Conservation (phyloP, 2,329 filamentous ascomycete species). For the Canariomyces notabilis region DNA sequence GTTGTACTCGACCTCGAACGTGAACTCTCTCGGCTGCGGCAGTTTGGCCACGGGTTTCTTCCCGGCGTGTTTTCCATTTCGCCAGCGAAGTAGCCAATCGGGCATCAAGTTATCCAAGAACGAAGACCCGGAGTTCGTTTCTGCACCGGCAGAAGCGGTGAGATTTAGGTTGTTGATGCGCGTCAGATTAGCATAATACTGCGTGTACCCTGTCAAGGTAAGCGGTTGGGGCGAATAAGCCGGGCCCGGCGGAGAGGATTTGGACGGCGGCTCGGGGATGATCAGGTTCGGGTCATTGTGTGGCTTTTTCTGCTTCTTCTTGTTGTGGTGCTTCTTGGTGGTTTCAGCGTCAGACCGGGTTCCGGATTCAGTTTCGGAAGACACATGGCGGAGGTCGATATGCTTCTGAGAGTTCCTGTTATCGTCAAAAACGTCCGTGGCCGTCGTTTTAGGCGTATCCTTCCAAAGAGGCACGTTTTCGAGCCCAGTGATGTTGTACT, state of each 20-base stretch:
- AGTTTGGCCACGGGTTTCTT: conserved; percentile 50
- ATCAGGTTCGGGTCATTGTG: conserved; percentile 56
- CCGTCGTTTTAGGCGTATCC: conserved; percentile 27
- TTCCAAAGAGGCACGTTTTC: conserved; percentile 50
- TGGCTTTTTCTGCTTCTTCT: conserved; percentile 38
- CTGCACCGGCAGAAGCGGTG: conserved; percentile 27
- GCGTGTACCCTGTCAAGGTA: conserved; percentile 73
- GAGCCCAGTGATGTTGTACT: conserved; percentile 85
- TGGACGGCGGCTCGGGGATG: conserved; percentile 67
- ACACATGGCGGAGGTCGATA: conserved; percentile 25
- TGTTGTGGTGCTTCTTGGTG: conserved; percentile 41
- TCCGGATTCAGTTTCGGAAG: conserved; percentile 16
- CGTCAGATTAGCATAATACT: conserved; percentile 94
- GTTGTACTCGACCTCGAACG: conserved; percentile 79
- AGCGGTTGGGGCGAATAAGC: conserved; percentile 84
- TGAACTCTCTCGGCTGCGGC: conserved; percentile 59
- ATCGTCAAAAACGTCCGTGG: conserved; percentile 7
- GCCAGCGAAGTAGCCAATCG: conserved; percentile 45
- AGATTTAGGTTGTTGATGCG: conserved; percentile 62
- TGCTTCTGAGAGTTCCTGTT: conserved; percentile 15
- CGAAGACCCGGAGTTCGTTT: conserved; percentile 1
- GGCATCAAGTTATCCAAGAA: neutral
- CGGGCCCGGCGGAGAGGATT: conserved; percentile 71
- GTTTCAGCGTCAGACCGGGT: conserved; percentile 27
- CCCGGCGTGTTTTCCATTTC: conserved; percentile 57